A percentile compares a stretch with the other conserved stretches of the same genome.
Conservation (phyloP, 2,329 filamentous ascomycete genomes). For the Penicillium sp. region DNA sequence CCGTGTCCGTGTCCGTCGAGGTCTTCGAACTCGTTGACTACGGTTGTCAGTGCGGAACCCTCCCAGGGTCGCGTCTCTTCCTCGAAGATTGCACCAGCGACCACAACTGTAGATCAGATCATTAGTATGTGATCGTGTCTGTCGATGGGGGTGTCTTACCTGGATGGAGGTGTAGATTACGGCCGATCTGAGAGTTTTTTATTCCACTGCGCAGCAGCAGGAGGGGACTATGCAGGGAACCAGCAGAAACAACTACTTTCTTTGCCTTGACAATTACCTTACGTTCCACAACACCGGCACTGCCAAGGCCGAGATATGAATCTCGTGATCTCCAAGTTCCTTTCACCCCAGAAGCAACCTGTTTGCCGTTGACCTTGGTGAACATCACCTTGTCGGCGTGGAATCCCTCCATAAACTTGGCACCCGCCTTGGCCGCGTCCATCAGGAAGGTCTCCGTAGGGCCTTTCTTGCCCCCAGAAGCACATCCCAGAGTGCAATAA, state of each 20-base stretch:
- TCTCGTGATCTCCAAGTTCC: conserved; percentile 77
- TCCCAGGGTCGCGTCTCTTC: conserved; percentile 72
- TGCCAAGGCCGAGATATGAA: conserved; percentile 58
- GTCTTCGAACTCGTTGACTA: conserved; percentile 77
- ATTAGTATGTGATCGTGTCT: background rate
- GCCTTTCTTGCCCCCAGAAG: conserved; percentile 73
- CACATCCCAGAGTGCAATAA: conserved; percentile 61
- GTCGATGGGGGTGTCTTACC: conserved; percentile 50
- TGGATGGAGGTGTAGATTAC: conserved; percentile 80
- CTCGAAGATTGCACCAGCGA: conserved; percentile 62
- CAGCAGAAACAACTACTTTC: conserved; percentile 76
- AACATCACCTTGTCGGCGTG: conserved; percentile 71
- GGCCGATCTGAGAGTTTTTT: conserved; percentile 78
- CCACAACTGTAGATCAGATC: conserved; percentile 29
- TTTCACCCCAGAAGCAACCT: conserved; percentile 67
- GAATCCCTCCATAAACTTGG: conserved; percentile 82
- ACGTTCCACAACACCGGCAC: conserved; percentile 54
- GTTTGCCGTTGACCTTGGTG: conserved; percentile 52
- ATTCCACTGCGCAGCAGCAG: conserved; percentile 77
- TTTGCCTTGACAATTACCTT: conserved; percentile 74
- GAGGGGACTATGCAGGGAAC: conserved; percentile 74
- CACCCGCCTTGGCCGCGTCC: conserved; percentile 74
- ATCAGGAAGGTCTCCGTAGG: conserved; percentile 76
- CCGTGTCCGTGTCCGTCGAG: conserved; percentile 80
- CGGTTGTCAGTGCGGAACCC: conserved; percentile 77